Conservation (phyloP, 2,329 filamentous ascomycete species). For the Coniochaeta prunicola region DNA sequence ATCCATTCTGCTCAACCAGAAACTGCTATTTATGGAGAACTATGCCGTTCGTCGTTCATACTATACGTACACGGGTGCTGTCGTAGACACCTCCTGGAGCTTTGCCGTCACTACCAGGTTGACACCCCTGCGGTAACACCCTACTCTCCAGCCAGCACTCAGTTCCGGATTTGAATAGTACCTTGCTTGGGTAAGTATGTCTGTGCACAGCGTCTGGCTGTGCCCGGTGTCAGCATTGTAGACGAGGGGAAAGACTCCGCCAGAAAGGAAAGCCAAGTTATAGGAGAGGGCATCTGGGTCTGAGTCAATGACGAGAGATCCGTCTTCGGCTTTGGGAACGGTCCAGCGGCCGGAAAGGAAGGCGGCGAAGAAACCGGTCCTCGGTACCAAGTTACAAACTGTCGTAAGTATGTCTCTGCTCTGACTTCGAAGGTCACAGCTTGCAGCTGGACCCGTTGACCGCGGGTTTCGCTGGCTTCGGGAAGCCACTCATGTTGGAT, state of each 20-base stretch:
- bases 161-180: constrained; percentile 22
- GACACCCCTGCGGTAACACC: constrained; percentile 6
- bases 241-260: constrained; percentile 25
- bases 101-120: neutral
- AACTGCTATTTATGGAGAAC: neutral
- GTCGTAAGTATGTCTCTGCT: constrained; percentile 10
- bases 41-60: too few species aligned
- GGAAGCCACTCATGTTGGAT: neutral
- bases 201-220: constrained; percentile 25
- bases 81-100: neutral
- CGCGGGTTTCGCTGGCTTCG: neutral
- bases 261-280: constrained; percentile 26
- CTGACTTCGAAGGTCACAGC: constrained; percentile 9
- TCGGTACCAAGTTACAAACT: constrained; percentile 9
- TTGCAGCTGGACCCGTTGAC: neutral
- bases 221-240: constrained; percentile 21
- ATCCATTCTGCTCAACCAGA: neutral
- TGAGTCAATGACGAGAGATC: constrained; percentile 28
- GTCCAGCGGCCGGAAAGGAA: constrained; percentile 4
- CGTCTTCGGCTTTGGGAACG: constrained; percentile 11
- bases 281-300: constrained; percentile 27
- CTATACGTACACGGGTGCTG: too few species aligned
- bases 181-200: constrained; percentile 22
- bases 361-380: constrained; percentile 8
- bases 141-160: constrained; percentile 16